A percentile compares a stretch with the other conserved stretches of the same genome.
phyloP scores from a whole-genome alignment of 176 grass and related monocot species.

The Eragrostis nindensis region DNA sequence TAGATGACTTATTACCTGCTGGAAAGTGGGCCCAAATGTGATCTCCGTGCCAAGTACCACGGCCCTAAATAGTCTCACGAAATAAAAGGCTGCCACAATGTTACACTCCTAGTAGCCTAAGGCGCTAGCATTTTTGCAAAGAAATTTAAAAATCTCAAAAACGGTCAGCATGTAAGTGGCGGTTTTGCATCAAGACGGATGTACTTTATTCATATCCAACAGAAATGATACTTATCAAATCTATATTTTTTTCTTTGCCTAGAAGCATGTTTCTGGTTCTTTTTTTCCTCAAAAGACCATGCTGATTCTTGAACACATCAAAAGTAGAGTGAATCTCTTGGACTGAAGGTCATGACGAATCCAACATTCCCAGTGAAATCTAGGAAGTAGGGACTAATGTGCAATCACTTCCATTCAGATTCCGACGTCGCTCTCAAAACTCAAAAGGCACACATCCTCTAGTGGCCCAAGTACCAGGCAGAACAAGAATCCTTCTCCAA shows the following conservation, averaged over 20 bases:
- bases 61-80: not conserved
- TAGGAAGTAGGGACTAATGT: conserved; percentile 35
- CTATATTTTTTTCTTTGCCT: not conserved
- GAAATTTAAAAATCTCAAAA: not conserved
- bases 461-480: conserved; percentile 29
- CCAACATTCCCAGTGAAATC: conserved; percentile 33
- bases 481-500: conserved; percentile 22
- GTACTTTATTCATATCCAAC: conserved; percentile 23
- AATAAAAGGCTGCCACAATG: not conserved
- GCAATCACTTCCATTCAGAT: conserved; percentile 40
- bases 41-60: conserved; percentile 1
- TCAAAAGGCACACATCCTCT: conserved; percentile 28
- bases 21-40: conserved; percentile 35
- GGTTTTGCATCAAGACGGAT: not conserved
- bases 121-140: conserved; percentile 17
- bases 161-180: not conserved
- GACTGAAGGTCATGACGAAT: conserved; percentile 27
- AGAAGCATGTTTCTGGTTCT: too few relatives aligned
- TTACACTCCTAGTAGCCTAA: conserved; percentile 5
- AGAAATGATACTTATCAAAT: not conserved
- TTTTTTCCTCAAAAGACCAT: not conserved
- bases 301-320: conserved; percentile 29
- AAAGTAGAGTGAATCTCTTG: conserved; percentile 42
- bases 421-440: conserved; percentile 30
- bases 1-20: conserved; percentile 23